Conservation (phyloP, 768 basidiomycete genomes). For the Porpolomopsis calyptriformis region DNA sequence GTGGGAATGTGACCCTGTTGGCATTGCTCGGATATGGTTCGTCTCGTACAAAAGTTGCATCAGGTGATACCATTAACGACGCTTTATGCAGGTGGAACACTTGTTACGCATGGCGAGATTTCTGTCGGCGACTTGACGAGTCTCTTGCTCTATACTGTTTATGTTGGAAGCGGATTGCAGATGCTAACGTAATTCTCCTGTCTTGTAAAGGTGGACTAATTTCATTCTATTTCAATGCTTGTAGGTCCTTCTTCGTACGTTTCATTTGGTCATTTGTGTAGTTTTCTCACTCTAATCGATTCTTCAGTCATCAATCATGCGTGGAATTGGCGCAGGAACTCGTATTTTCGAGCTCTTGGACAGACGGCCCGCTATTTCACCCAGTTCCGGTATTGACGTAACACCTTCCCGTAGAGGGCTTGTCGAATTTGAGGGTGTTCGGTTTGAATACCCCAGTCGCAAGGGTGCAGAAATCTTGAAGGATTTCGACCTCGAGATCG, state of each 20-base stretch:
- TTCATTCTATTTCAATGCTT: constrained; percentile 5
- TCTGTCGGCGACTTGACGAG: constrained; percentile 89
- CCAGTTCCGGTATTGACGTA: constrained; percentile 49
- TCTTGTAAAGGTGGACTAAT: constrained; percentile 3
- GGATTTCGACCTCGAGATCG: constrained; percentile 71
- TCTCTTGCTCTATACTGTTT: constrained; percentile 82
- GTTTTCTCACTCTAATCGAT: constrained; percentile 14
- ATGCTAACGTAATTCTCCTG: constrained; percentile 55
- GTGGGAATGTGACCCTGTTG: constrained; percentile 85
- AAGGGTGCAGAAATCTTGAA: constrained; percentile 72
- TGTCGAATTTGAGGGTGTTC: constrained; percentile 73
- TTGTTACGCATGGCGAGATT: constrained; percentile 81
- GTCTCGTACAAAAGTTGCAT: constrained; percentile 10
- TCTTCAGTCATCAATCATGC: constrained; percentile 85
- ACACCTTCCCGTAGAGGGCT: constrained; percentile 48
- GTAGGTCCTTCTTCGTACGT: constrained; percentile 42
- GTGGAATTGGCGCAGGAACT: constrained; percentile 84
- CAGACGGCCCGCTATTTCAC: constrained; percentile 62
- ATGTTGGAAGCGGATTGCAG: constrained; percentile 71
- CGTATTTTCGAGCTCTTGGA: constrained; percentile 93
- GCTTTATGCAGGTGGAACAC: constrained; percentile 57
- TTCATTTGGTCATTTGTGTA: constrained; percentile 26
- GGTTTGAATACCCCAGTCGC: constrained; percentile 85
- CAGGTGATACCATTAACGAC: neutral
- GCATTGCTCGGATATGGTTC: constrained; percentile 84